Conservation (phyloP, 306 rosid genomes). For the Vicia sativa region DNA sequence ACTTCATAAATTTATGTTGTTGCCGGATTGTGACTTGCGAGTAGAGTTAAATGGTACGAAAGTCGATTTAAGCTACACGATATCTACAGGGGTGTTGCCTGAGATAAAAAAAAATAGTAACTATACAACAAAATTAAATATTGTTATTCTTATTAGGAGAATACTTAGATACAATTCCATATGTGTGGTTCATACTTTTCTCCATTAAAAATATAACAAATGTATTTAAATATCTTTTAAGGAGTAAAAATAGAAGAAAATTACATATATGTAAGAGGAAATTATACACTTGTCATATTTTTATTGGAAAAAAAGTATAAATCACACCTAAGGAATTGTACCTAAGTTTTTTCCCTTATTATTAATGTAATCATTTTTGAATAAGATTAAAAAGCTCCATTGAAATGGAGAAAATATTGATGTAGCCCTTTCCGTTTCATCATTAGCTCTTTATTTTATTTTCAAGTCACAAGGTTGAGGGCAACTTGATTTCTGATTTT, state of each 20-base stretch:
- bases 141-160: background rate
- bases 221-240: no score
- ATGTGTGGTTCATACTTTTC: no score
- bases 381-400: background rate
- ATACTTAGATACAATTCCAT: no score
- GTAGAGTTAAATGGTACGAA: background rate
- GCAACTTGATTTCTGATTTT: conserved; percentile 19
- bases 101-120: conserved; percentile 2
- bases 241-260: no score
- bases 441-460: background rate
- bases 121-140: background rate
- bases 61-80: conserved; percentile 22
- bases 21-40: conserved; percentile 11
- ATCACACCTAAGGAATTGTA: no score
- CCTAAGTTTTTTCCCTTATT: no score
- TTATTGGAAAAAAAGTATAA: no score
- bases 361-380: background rate
- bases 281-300: no score
- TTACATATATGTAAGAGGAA: no score
- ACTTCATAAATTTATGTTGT: conserved; percentile 3
- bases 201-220: no score
- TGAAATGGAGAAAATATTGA: conserved; percentile 23
- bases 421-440: conserved; percentile 15
- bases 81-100: background rate
- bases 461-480: conserved; percentile 12